Conservation (phyloP, 495 filamentous ascomycete species). For the Penicillium herquei region DNA sequence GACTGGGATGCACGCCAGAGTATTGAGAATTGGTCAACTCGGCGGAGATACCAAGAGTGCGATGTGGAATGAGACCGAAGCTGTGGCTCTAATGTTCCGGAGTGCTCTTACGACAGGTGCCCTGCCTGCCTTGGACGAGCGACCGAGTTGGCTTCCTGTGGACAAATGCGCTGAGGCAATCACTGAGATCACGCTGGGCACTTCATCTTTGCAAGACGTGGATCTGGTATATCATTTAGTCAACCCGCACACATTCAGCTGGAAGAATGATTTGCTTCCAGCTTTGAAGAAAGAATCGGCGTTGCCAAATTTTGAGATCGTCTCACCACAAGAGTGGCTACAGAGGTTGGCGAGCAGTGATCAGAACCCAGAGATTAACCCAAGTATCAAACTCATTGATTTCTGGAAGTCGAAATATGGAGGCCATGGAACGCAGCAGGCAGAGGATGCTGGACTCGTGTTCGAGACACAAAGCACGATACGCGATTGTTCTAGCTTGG, state of each 20-base stretch:
- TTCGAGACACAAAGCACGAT: slow-evolving; percentile 22
- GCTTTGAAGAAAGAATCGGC: slow-evolving; percentile 37
- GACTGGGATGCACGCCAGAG: slow-evolving; percentile 31
- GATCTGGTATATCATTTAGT: slow-evolving; percentile 52
- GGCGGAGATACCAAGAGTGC: slow-evolving; percentile 55
- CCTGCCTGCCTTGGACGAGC: slow-evolving; percentile 56
- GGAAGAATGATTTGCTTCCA: slow-evolving; percentile 53
- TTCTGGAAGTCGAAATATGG: slow-evolving; percentile 46
- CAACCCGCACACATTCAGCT: slow-evolving; percentile 50
- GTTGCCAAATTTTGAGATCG: slow-evolving; percentile 42
- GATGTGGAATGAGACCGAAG: slow-evolving; percentile 63
- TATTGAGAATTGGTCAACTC: slow-evolving; percentile 62
- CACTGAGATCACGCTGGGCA: slow-evolving; percentile 19
- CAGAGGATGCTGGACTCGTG: slow-evolving; percentile 1
- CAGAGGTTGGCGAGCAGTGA: slow-evolving; percentile 40
- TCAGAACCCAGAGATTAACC: slow-evolving; percentile 52
- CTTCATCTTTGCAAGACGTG: slow-evolving; percentile 1
- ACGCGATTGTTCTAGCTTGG: slow-evolving; percentile 20
- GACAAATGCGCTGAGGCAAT: slow-evolving; percentile 32
- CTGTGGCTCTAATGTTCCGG: slow-evolving; percentile 61
- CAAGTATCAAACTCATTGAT: slow-evolving; percentile 57
- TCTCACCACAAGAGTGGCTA: slow-evolving; percentile 50
- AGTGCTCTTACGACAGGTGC: slow-evolving; percentile 45
- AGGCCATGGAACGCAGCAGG: background rate
- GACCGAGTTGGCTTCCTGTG: slow-evolving; percentile 51